These are phyloP conservation scores for Termitomyces sp. DNA, from an alignment of 768 basidiomycete genomes.

Conservation along the genomic window DNA sequence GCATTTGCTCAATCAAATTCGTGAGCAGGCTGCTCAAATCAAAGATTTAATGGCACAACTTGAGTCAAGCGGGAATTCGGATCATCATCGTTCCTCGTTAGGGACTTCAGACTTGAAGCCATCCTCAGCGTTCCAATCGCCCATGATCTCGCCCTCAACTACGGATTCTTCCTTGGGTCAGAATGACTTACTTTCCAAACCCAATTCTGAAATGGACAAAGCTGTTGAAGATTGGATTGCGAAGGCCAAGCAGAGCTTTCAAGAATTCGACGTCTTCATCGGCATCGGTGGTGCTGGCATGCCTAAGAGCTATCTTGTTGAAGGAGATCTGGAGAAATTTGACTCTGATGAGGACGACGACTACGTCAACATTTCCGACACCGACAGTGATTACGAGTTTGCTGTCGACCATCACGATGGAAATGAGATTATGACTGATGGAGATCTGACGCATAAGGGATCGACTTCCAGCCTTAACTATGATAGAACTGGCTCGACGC, in stretches of 20 bases:
- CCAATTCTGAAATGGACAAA: conserved; percentile 38
- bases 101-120: conserved; percentile 21
- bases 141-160: conserved; percentile 32
- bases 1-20: conserved; percentile 70
- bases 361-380: conserved; percentile 27
- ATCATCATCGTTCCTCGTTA: conserved; percentile 15
- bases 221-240: conserved; percentile 75
- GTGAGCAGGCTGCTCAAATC: conserved; percentile 68
- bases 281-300: conserved; percentile 53
- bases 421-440: conserved; percentile 22
- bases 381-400: conserved; percentile 32
- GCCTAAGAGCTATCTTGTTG: conserved; percentile 45
- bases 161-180: conserved; percentile 24
- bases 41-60: conserved; percentile 67
- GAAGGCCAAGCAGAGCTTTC: conserved; percentile 63
- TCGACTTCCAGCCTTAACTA: conserved; percentile 38
- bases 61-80: conserved; percentile 36
- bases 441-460: conserved; percentile 25
- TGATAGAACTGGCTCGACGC: conserved; percentile 21
- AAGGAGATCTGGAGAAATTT: conserved; percentile 39
- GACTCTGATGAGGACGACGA: conserved; percentile 33
- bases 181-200: conserved; percentile 17
- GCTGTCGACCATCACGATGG: conserved; percentile 39
- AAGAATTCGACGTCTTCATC: conserved; percentile 64
- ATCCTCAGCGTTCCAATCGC: conserved; percentile 27